These are phyloP conservation scores for Haemoproteus tartakovskyi DNA, from an alignment of 169 alveolate species.

Conservation along the genomic window DNA sequence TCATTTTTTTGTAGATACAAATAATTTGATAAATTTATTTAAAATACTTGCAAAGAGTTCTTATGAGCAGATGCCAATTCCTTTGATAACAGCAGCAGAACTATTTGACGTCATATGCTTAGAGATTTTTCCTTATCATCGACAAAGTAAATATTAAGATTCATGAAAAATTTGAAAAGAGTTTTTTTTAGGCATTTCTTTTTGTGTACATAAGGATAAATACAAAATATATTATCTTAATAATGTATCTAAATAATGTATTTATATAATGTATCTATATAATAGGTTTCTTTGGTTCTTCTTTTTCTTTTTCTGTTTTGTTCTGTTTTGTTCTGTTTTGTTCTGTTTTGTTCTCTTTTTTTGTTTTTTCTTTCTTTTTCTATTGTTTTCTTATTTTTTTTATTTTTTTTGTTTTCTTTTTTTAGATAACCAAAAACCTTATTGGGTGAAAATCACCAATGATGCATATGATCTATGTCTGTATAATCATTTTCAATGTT, in stretches of 20 bases:
- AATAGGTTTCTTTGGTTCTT: too few species aligned
- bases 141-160: conserved; percentile 1
- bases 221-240: too few species aligned
- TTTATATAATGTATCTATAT: too few species aligned
- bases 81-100: conserved; percentile 10
- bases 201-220: too few species aligned
- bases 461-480: conserved; percentile 21
- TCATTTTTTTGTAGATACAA: too few species aligned
- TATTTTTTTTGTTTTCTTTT: background rate
- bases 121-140: conserved; percentile 6
- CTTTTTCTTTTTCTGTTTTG: too few species aligned
- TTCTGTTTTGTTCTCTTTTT: too few species aligned
- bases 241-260: too few species aligned
- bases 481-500: conserved; percentile 10
- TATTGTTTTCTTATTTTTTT: too few species aligned
- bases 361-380: too few species aligned
- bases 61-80: conserved; percentile 27
- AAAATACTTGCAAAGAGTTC: conserved; percentile 6
- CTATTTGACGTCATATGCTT: conserved; percentile 4
- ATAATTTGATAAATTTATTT: conserved; percentile 7
- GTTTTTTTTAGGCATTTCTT: too few species aligned
- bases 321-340: too few species aligned
- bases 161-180: background rate
- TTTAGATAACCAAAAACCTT: background rate
- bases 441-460: conserved; percentile 20